These are phyloP conservation scores for Goffeauzyma gilvescens DNA, from an alignment of 768 basidiomycete species.

Conservation along the genomic window DNA sequence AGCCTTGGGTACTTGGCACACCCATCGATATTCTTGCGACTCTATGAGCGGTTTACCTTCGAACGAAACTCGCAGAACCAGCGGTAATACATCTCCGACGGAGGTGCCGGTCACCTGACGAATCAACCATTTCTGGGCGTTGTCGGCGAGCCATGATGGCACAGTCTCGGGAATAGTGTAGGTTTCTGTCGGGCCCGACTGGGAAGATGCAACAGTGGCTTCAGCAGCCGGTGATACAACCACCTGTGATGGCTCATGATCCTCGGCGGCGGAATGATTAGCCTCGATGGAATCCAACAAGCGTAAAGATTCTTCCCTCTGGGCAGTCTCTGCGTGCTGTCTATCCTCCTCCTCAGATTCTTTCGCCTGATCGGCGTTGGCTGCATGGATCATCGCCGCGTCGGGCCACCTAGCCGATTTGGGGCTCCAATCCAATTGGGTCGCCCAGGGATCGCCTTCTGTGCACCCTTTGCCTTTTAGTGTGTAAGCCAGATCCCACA, in stretches of 20 bases:
- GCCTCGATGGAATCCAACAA: too few species aligned
- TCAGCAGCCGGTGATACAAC: too few species aligned
- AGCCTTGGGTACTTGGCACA: slow-evolving; percentile 24
- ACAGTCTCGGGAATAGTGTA: neutral
- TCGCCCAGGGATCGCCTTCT: slow-evolving; percentile 66
- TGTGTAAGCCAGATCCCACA: slow-evolving; percentile 51
- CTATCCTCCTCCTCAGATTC: neutral
- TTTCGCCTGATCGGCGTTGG: neutral
- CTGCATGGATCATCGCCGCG: neutral
- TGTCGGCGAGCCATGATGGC: slow-evolving; percentile 6
- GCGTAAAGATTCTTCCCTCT: too few species aligned
- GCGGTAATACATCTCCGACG: slow-evolving; percentile 44
- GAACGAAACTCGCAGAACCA: slow-evolving; percentile 47
- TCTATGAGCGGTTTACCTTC: slow-evolving; percentile 46
- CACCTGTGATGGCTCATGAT: too few species aligned
- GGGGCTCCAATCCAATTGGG: slow-evolving; percentile 86
- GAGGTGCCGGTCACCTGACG: slow-evolving; percentile 36
- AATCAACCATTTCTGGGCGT: slow-evolving; percentile 30
- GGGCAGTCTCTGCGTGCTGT: too few species aligned
- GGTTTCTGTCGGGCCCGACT: too few species aligned
- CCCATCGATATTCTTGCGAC: slow-evolving; percentile 45
- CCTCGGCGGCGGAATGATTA: too few species aligned
- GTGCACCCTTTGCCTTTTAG: slow-evolving; percentile 37
- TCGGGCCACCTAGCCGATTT: slow-evolving; percentile 38
- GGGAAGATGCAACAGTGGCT: too few species aligned